phyloP scores from a whole-genome alignment of 108 stramenopile genomes.

The Cyclotella kingstonii region DNA sequence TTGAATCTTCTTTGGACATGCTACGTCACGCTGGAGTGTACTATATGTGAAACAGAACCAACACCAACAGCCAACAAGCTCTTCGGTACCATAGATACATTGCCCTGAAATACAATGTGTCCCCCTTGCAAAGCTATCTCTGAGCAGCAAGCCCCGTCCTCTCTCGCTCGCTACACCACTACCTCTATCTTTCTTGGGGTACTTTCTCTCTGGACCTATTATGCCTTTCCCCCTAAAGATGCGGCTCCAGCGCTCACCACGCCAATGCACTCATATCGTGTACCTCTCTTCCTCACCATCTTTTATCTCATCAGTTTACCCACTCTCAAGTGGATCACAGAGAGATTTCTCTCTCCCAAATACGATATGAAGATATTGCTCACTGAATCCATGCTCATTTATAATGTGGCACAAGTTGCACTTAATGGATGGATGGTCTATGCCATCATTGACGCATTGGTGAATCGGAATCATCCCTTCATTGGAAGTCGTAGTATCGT shows the following conservation, averaged over 20 bases:
- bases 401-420: slow-evolving; percentile 93
- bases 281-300: slow-evolving; percentile 60
- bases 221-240: slow-evolving; percentile 53
- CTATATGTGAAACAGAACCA: no score
- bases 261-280: slow-evolving; percentile 55
- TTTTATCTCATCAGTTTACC: slow-evolving; percentile 76
- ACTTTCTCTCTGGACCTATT: slow-evolving; percentile 73
- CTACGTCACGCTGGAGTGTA: no score
- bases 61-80: no score
- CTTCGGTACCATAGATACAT: no score
- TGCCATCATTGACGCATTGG: slow-evolving; percentile 63
- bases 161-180: slow-evolving; percentile 68
- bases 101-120: not conserved
- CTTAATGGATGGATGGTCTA: slow-evolving; percentile 97
- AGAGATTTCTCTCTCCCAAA: slow-evolving; percentile 38
- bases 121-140: not conserved
- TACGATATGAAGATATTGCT: slow-evolving; percentile 80
- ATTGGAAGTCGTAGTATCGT: slow-evolving; percentile 56
- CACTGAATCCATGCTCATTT: slow-evolving; percentile 86
- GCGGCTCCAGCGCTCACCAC: slow-evolving; percentile 58
- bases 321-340: slow-evolving; percentile 53
- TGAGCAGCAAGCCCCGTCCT: slow-evolving; percentile 31
- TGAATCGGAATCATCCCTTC: slow-evolving; percentile 75
- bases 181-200: slow-evolving; percentile 62
- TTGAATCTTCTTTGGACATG: no score